phyloP scores from a whole-genome alignment of 1,139 yeast genomes.

The Blastobotrys apis region DNA sequence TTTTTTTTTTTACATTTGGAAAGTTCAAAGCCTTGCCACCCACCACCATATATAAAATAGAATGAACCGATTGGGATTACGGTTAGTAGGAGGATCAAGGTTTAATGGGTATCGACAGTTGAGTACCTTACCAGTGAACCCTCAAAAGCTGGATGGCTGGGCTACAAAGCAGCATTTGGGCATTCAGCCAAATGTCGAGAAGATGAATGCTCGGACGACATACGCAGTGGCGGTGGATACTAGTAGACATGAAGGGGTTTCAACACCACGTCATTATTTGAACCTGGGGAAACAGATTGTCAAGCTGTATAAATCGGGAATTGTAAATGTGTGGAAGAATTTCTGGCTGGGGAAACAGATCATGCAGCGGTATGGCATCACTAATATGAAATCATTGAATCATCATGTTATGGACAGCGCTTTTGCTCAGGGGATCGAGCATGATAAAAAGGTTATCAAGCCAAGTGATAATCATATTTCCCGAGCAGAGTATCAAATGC shows the following conservation, averaged over 20 bases:
- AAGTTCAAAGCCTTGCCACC: no score
- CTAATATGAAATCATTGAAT: constrained; percentile 24
- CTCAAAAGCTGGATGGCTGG: constrained; percentile 6
- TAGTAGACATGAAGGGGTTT: constrained; percentile 12
- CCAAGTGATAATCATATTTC: constrained; percentile 34
- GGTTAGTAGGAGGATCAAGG: no score
- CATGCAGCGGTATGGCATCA: constrained; percentile 20
- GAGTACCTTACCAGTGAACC: constrained; percentile 13
- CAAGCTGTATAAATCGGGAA: constrained; percentile 34
- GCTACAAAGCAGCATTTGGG: constrained; percentile 11
- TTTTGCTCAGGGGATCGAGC: constrained; percentile 25
- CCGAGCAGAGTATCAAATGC: constrained; percentile 50
- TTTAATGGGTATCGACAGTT: no score
- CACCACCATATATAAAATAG: no score
- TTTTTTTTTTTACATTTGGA: no score
- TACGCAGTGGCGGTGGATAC: constrained; percentile 23
- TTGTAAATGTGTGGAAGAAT: constrained; percentile 35
- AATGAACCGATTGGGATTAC: no score
- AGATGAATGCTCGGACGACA: constrained; percentile 27
- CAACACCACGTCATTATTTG: constrained; percentile 19
- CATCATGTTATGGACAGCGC: constrained; percentile 28
- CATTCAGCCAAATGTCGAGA: neutral
- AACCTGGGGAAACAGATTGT: constrained; percentile 31
- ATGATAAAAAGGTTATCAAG: constrained; percentile 4
- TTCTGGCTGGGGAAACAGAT: constrained; percentile 20